Evolutionary conservation across 2,329 filamentous ascomycete genomes (phyloP).

Genomic region (Biscogniauxia marginata): DNA sequence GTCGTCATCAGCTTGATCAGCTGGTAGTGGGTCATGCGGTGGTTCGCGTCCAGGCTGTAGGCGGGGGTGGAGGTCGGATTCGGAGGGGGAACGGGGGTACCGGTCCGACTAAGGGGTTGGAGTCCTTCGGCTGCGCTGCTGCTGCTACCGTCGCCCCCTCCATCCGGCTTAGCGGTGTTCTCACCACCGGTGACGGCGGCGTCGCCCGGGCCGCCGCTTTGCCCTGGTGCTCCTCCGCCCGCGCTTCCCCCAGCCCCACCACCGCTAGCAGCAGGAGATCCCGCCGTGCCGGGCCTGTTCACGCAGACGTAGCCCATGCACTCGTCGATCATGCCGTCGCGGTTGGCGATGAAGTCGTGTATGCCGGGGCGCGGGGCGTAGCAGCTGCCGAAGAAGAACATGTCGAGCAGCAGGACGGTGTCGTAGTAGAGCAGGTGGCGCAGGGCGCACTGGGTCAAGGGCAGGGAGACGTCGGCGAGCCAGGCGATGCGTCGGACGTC

Average conservation of each 20-base stretch:
- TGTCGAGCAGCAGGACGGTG: constrained; percentile 84
- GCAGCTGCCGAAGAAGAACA: constrained; percentile 91
- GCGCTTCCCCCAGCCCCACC: not conserved
- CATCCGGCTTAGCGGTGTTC: not conserved
- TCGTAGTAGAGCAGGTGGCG: constrained; percentile 92
- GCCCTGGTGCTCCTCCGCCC: not conserved
- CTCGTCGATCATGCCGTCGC: constrained; percentile 75
- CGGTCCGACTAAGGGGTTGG: not conserved
- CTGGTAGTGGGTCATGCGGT: constrained; percentile 48
- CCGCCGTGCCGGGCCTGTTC: constrained; percentile 4
- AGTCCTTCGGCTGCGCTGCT: not conserved
- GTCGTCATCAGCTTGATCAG: constrained; percentile 82
- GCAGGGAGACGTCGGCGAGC: constrained; percentile 80
- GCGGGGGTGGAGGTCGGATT: constrained; percentile 1
- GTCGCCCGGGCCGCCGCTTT: not conserved
- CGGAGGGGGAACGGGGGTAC: not conserved
- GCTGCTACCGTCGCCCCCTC: too few relatives aligned
- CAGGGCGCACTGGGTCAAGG: constrained; percentile 81
- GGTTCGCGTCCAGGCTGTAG: constrained; percentile 2
- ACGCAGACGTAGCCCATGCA: constrained; percentile 79
- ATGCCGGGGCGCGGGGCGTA: constrained; percentile 82
- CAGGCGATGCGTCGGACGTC: constrained; percentile 85
- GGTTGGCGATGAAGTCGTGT: constrained; percentile 74
- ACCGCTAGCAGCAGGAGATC: not conserved
- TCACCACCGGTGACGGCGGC: not conserved